Base-by-base conservation (phyloP, 352 stramenopile genomes). In the Saprolegnia parasitica region DNA sequence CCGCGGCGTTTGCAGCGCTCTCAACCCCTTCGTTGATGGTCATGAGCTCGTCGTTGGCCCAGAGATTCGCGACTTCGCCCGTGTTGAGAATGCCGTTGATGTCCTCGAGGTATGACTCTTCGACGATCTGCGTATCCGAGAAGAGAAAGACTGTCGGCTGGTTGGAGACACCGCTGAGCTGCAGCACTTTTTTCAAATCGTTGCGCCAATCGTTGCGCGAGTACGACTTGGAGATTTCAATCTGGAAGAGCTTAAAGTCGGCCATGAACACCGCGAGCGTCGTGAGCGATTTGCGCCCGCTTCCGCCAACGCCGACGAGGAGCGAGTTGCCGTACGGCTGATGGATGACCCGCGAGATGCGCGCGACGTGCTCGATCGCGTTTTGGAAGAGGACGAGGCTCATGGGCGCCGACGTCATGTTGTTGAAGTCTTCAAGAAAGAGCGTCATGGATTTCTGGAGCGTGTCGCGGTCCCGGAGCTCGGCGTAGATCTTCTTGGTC, bases 351-450 rank as follows among this genome's bases (percentile, higher is more conserved):
- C 94, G 85, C 8, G 83, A 93, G 74, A 98, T 98, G 18, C 95
- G 87, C 11, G 89, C 84, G 8, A 98, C 81, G 74, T 98, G 95
- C 75, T 98, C 91, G 35, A 98, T 94, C 6, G 95, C 95, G 65
- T 98, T 97, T 72, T 96, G 85, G 71, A 98, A 98, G 9, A 98
- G 78, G 60, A 98, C 95, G 21, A 98, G 78, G 9, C 84, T 84
- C 95, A 98, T 98, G 0, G 89, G 91, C 39, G 93, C 92, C 1
- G 89, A 86, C 64, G 85, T 96, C 78, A 97, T 97, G 71, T 96
- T 96, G 79, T 98, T 98, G 78, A 97, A 98, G 68, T 98, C 95
- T 26, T 97, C 87, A 10, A 98, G 77, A 68, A 97, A 98, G 39
- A 92, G 79, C 21, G 87, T 79, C 93, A 98, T 97, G 8, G 86